Base-by-base conservation (phyloP, 768 basidiomycete genomes). In the Macrolepiota dolichaula region DNA sequence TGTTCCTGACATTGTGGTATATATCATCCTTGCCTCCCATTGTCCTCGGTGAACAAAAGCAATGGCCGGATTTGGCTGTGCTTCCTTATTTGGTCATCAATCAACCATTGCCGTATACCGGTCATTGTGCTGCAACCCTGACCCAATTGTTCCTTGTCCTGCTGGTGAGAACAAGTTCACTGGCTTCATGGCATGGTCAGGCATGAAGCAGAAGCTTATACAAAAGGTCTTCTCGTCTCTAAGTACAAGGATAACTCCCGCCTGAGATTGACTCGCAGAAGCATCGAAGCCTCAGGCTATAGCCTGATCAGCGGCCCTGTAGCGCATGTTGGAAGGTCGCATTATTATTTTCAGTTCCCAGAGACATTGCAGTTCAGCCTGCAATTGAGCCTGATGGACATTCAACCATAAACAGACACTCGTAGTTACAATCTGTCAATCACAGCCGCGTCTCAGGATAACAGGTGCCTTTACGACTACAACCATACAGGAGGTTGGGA, bases 41-140 rank as follows among this genome's bases (percentile, higher is more conserved):
- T 63, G 64, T 67, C 69, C 61, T 62, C 47, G 55, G 55, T 17
- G 64, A 51, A 72, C 68, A 71, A 74, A 72, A 72, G 65, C 54
- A 55, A 27, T 67, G 64, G 61, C 68, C 64, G 62, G 62, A 67
- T 56, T 29, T 51, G 54, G 53, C 49, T n/a, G 25, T 66, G 38
- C 44, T 70, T 55, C 72, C 70, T 66, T 65, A 68, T 70, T 64
- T 51, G 72, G 70, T 59, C 55, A 64, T 59, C 47, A 55, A 63
- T 57, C 68, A 66, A 7, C 19, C 6, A 17, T 7, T 62, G 64
- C 60, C 62, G 13, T 24, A n/a, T 36, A 19, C 51, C 13, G n/a
- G 37, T 24, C 54, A 55, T 55, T 55, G 54, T 55, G 24, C 22
- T 65, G 63, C 65, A 24, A 19, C 47, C 29, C 50, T 10, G 15